Evolutionary conservation across 164 flowering plant genomes (phyloP).

Genomic region (Liriodendron chinense): DNA sequence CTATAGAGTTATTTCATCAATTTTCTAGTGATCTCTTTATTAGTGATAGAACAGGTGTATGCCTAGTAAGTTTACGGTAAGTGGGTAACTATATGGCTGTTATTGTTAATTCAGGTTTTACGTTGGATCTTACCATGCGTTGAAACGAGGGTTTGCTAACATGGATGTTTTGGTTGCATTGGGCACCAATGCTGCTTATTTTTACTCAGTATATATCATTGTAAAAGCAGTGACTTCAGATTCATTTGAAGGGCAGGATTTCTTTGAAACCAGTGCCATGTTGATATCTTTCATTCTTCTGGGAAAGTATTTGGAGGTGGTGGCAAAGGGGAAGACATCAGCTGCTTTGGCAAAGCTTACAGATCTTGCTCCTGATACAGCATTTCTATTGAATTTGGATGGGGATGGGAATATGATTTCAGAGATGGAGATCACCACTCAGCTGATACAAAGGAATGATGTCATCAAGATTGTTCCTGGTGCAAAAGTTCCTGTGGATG

Average conservation of each 20-base stretch:
- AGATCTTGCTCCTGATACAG: constrained; percentile 82
- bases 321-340: constrained; percentile 93
- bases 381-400: constrained; percentile 54
- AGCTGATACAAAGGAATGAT: constrained; percentile 80
- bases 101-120: constrained; percentile 61
- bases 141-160: constrained; percentile 73
- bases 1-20: background rate
- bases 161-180: constrained; percentile 98
- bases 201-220: constrained; percentile 68
- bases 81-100: background rate
- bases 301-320: constrained; percentile 84
- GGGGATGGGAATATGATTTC: constrained; percentile 57
- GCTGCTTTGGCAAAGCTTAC: constrained; percentile 87
- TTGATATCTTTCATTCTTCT: constrained; percentile 87
- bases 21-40: background rate
- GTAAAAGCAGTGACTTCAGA: constrained; percentile 59
- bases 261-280: constrained; percentile 96
- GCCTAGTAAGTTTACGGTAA: background rate
- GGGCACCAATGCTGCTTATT: constrained; percentile 97
- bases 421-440: constrained; percentile 76
- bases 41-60: background rate
- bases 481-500: constrained; percentile 83
- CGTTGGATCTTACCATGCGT: constrained; percentile 77
- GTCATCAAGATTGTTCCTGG: constrained; percentile 87
- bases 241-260: constrained; percentile 79